phyloP scores from a whole-genome alignment of 352 stramenopile species.

The Phytophthora quininea region DNA sequence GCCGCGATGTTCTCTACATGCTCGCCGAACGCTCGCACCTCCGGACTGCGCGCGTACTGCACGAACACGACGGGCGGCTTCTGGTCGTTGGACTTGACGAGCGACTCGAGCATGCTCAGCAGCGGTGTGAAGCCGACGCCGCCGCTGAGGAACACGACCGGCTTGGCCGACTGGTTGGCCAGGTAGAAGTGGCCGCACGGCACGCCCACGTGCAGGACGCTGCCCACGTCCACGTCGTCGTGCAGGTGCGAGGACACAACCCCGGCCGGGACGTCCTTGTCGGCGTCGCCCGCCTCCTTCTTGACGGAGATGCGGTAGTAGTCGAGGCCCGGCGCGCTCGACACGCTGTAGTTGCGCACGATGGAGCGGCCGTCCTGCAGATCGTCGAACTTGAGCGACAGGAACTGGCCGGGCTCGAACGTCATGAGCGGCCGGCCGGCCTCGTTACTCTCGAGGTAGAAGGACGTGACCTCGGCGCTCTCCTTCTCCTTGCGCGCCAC shows the following conservation, averaged over 20 bases:
- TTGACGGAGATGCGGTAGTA: constrained; percentile 72
- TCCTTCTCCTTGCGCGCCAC: constrained; percentile 58
- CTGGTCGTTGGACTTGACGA: constrained; percentile 29
- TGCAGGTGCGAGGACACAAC: constrained; percentile 67
- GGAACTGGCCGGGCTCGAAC: constrained; percentile 65
- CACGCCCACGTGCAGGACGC: constrained; percentile 51
- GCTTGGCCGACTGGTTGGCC: constrained; percentile 39
- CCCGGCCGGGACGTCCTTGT: constrained; percentile 38
- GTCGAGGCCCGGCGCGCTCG: constrained; percentile 36
- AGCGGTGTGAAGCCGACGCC: constrained; percentile 70
- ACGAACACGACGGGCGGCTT: constrained; percentile 50
- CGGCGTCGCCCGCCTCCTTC: constrained; percentile 43
- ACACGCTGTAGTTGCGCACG: constrained; percentile 68
- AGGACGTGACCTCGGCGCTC: constrained; percentile 58
- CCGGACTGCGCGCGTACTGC: constrained; percentile 47
- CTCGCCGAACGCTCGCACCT: constrained; percentile 38
- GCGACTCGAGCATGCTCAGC: constrained; percentile 51
- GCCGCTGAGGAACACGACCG: constrained; percentile 61
- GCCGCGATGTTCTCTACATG: constrained; percentile 38
- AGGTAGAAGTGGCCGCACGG: constrained; percentile 66
- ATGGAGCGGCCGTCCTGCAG: constrained; percentile 41
- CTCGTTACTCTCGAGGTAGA: constrained; percentile 57
- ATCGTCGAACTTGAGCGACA: constrained; percentile 56
- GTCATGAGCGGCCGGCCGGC: constrained; percentile 36
- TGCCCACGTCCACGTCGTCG: constrained; percentile 53